Conservation (phyloP, 2,329 filamentous ascomycete genomes). For the Penicillium sp. region DNA sequence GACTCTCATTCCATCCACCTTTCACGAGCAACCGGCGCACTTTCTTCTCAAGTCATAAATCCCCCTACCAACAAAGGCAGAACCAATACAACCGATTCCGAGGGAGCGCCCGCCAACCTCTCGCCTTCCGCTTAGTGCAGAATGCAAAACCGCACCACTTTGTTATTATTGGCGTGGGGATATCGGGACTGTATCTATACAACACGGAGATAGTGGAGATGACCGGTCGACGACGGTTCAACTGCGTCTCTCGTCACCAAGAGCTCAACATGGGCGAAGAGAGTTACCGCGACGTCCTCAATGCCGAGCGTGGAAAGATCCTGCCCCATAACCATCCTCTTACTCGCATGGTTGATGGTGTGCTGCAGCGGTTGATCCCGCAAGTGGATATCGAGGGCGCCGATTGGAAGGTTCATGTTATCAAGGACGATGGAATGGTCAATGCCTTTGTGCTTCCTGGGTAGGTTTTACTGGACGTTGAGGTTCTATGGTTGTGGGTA, state of each 20-base stretch:
- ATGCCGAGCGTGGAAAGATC: conserved; percentile 47
- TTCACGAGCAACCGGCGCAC: not conserved
- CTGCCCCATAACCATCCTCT: conserved; percentile 51
- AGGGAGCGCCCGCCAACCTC: conserved; percentile 6
- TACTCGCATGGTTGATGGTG: conserved; percentile 49
- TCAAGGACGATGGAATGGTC: conserved; percentile 45
- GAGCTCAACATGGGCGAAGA: conserved; percentile 46
- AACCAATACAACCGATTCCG: conserved; percentile 23
- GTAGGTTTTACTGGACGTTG: conserved; percentile 28
- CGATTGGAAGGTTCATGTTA: conserved; percentile 59
- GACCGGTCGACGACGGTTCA: conserved; percentile 58
- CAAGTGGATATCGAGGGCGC: conserved; percentile 45
- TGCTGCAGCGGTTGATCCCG: conserved; percentile 55
- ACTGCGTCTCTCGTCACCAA: conserved; percentile 47
- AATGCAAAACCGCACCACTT: conserved; percentile 29
- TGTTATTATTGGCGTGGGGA: conserved; percentile 39
- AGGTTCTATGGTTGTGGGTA: not conserved
- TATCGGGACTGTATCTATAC: conserved; percentile 51
- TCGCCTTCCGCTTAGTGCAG: conserved; percentile 16
- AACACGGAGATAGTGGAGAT: conserved; percentile 58
- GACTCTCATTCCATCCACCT: not conserved
- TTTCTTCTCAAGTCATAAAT: conserved; percentile 7
- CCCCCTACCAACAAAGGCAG: conserved; percentile 11
- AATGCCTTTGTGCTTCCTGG: conserved; percentile 65
- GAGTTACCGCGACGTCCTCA: conserved; percentile 49